Percentiles rank a stretch among this genome's conserved stretches.
Conservation (phyloP, 2,329 filamentous ascomycete genomes). For the Beauveria sp. region DNA sequence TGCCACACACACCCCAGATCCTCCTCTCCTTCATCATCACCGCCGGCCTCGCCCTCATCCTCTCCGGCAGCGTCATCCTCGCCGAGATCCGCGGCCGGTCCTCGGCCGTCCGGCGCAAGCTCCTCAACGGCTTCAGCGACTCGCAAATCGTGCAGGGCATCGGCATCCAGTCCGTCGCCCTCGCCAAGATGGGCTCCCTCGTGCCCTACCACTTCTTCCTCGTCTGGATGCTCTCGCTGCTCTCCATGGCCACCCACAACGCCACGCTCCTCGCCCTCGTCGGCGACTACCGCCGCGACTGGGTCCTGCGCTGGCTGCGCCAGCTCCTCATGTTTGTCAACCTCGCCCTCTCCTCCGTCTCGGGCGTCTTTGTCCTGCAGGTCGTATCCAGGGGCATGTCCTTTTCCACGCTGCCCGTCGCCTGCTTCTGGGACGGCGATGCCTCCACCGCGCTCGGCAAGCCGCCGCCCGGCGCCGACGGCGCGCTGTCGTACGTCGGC, state of each 20-base stretch:
- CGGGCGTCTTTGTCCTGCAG: conserved; percentile 49
- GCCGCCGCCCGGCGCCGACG: conserved; percentile 29
- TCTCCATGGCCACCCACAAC: conserved; percentile 60
- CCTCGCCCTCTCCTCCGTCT: conserved; percentile 48
- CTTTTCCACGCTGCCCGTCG: conserved; percentile 48
- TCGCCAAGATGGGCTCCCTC: conserved; percentile 51
- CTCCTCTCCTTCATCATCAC: conserved; percentile 61
- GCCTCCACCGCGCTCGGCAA: conserved; percentile 20
- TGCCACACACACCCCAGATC: conserved; percentile 31
- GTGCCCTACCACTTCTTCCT: conserved; percentile 65
- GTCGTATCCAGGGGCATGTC: conserved; percentile 44
- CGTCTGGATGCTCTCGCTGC: conserved; percentile 58
- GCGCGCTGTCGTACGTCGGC: conserved; percentile 42
- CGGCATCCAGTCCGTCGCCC: conserved; percentile 56
- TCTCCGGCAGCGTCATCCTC: conserved; percentile 50
- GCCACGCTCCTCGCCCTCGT: conserved; percentile 57
- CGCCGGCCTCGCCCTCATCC: conserved; percentile 46
- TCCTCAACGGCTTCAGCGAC: conserved; percentile 58
- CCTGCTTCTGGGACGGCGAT: conserved; percentile 46
- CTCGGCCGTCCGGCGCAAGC: conserved; percentile 51
- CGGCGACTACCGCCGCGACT: conserved; percentile 58
- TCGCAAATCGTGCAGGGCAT: conserved; percentile 64
- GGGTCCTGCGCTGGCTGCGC: conserved; percentile 58
- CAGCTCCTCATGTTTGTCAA: conserved; percentile 61
- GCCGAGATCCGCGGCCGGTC: conserved; percentile 41